Conservation (phyloP, 2,329 filamentous ascomycete species). For the Blumeria graminis region DNA sequence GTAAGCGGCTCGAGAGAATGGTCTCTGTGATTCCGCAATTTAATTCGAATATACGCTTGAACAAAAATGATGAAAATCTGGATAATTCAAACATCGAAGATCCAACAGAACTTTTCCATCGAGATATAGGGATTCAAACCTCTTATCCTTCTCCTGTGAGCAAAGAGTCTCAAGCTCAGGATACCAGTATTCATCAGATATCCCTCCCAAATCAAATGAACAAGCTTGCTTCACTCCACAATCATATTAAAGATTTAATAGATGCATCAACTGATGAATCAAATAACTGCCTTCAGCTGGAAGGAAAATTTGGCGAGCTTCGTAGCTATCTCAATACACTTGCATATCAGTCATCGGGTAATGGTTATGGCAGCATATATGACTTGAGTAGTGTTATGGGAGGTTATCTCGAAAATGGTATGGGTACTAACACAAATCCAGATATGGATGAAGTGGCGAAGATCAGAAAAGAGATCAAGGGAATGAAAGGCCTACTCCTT, state of each 20-base stretch:
- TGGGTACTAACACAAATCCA: slow-evolving; percentile 18
- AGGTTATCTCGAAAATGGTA: slow-evolving; percentile 1
- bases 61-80: slow-evolving; percentile 10
- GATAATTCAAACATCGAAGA: slow-evolving; percentile 25
- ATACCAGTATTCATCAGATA: background rate
- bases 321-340: slow-evolving; percentile 41
- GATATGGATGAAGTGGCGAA: slow-evolving; percentile 48
- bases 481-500: slow-evolving; percentile 56
- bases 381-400: slow-evolving; percentile 3
- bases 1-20: slow-evolving; percentile 25
- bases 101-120: slow-evolving; percentile 58
- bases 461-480: slow-evolving; percentile 50
- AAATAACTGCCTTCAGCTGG: slow-evolving; percentile 7
- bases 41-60: background rate
- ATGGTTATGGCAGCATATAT: slow-evolving; percentile 11
- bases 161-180: background rate
- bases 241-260: slow-evolving; percentile 25
- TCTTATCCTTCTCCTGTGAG: slow-evolving; percentile 19
- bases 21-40: slow-evolving; percentile 35
- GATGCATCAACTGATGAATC: slow-evolving; percentile 16
- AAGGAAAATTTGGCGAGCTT: slow-evolving; percentile 22
- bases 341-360: slow-evolving; percentile 20
- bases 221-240: slow-evolving; percentile 22
- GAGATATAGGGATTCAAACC: slow-evolving; percentile 61
- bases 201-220: slow-evolving; percentile 15